Percentiles rank a stretch among this genome's conserved stretches.
These are phyloP conservation scores for California macrophylla DNA, from an alignment of 441 rosid species.

Conservation along the genomic window DNA sequence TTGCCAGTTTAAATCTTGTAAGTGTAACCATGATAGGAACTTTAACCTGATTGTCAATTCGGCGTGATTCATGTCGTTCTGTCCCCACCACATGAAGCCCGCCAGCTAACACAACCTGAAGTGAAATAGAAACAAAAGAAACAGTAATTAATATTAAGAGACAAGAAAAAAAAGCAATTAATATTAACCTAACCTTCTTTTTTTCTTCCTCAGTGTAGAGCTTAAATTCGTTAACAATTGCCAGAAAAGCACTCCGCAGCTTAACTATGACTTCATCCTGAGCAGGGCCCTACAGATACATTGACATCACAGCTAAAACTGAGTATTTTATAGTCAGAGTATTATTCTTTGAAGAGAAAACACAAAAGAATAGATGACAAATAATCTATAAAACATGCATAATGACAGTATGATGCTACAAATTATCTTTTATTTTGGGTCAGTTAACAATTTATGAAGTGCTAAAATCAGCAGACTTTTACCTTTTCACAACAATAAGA, in stretches of 20 bases:
- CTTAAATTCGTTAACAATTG: slow-evolving; percentile 67
- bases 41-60: slow-evolving; percentile 86
- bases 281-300: slow-evolving; percentile 64
- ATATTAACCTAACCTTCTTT: slow-evolving; percentile 42
- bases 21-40: not conserved
- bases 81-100: slow-evolving; percentile 95
- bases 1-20: not conserved
- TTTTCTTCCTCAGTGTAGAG: slow-evolving; percentile 78
- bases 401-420: not conserved
- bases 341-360: not conserved
- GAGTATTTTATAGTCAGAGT: slow-evolving; percentile 1
- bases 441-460: not conserved
- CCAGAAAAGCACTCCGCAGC: slow-evolving; percentile 64
- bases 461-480: slow-evolving; percentile 5
- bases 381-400: not conserved
- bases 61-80: slow-evolving; percentile 85
- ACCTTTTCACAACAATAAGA: slow-evolving; percentile 98
- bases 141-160: slow-evolving; percentile 4
- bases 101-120: slow-evolving; percentile 78
- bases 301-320: slow-evolving; percentile 5
- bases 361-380: not conserved
- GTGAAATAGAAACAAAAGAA: slow-evolving; percentile 20
- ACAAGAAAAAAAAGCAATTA: not conserved
- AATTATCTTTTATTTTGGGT: not conserved
- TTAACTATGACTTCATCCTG: slow-evolving; percentile 83